Percentiles rank a stretch among this genome's conserved stretches.
Conservation (phyloP, 345 rosid genomes). For the Salix caprea region DNA sequence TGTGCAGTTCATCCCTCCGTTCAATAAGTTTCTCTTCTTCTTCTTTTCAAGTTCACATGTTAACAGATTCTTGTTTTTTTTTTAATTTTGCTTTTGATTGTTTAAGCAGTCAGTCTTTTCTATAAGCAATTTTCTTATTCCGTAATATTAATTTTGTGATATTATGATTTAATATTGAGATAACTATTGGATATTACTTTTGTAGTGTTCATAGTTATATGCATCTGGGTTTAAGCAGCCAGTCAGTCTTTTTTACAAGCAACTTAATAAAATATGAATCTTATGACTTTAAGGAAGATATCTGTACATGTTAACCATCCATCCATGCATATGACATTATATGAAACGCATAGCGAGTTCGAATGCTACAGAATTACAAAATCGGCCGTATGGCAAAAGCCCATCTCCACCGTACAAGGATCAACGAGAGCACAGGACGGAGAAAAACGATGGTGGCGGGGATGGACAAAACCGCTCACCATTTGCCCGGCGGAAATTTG, state of each 20-base stretch:
- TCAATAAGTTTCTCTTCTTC: neutral
- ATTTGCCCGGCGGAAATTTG: too few relatives aligned
- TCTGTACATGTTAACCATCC: neutral
- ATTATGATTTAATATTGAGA: too few relatives aligned
- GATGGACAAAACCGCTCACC: neutral
- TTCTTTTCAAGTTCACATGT: neutral
- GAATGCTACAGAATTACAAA: neutral
- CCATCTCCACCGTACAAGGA: neutral
- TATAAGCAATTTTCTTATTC: too few relatives aligned
- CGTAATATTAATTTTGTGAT: too few relatives aligned
- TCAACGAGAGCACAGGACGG: neutral
- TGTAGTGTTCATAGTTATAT: too few relatives aligned
- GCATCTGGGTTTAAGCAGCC: too few relatives aligned
- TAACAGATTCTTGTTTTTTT: neutral
- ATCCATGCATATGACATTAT: neutral
- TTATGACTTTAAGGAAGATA: neutral
- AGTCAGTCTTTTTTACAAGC: too few relatives aligned
- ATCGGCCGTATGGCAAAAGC: neutral
- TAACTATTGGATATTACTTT: too few relatives aligned
- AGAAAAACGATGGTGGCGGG: neutral
- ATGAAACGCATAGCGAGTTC: neutral
- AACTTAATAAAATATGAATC: neutral
- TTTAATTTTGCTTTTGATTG: neutral
- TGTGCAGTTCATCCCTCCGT: neutral
- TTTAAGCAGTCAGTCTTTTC: too few relatives aligned